Conservation (phyloP, 2,329 filamentous ascomycete species). For the Penicillium capsulatum region DNA sequence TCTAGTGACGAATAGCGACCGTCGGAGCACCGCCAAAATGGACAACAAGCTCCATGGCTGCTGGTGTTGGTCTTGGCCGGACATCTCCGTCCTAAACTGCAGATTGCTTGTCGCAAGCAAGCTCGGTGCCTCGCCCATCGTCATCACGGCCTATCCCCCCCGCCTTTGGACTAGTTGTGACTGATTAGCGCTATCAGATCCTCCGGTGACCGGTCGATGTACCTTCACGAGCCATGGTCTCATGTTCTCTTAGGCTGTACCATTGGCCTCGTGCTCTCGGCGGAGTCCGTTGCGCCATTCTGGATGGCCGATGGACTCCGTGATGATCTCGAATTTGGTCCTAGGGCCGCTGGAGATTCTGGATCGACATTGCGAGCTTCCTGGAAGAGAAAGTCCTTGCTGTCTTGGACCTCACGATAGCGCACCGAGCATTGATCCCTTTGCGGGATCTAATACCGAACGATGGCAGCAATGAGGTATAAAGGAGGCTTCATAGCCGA, state of each 20-base stretch:
- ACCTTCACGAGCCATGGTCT: constrained; percentile 7
- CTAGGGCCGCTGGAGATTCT: constrained; percentile 7
- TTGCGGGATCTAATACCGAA: neutral
- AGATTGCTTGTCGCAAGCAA: constrained; percentile 19
- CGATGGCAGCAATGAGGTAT: constrained; percentile 17
- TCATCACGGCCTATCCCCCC: constrained; percentile 6
- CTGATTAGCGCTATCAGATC: constrained; percentile 11
- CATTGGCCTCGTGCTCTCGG: constrained; percentile 6
- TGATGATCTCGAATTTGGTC: constrained; percentile 17
- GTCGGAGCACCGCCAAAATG: constrained; percentile 15
- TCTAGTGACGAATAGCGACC: constrained; percentile 15
- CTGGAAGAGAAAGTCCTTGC: constrained; percentile 22
- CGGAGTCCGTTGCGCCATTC: constrained; percentile 15
- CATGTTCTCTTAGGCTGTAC: constrained; percentile 3
- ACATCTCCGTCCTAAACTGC: constrained; percentile 15
- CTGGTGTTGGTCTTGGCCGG: constrained; percentile 15
- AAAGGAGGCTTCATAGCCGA: constrained; percentile 19
- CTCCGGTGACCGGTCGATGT: neutral
- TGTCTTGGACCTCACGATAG: constrained; percentile 11
- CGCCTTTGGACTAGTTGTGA: constrained; percentile 1
- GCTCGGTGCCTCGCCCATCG: constrained; percentile 13
- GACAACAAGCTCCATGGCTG: constrained; percentile 7
- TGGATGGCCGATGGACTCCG: constrained; percentile 23
- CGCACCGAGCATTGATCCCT: constrained; percentile 1
- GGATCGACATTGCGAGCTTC: constrained; percentile 21